phyloP scores from a whole-genome alignment of 2,329 filamentous ascomycete genomes.

The Colletotrichum orchidophilum region DNA sequence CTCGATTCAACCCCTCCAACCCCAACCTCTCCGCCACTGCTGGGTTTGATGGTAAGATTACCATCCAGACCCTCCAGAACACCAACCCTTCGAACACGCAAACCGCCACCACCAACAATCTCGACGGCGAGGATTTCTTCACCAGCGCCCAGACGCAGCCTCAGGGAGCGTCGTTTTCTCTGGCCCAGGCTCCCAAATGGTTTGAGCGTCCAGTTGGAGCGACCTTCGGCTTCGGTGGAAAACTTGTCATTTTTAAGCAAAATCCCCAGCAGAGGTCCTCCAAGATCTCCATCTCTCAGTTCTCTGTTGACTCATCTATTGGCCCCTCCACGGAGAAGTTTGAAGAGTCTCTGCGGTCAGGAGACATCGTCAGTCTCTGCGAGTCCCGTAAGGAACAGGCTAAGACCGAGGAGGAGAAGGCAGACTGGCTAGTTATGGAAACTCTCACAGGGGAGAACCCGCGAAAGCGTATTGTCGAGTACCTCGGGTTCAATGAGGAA shows the following conservation, averaged over 20 bases:
- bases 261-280: constrained; percentile 70
- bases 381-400: constrained; percentile 79
- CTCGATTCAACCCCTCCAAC: constrained; percentile 92
- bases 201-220: constrained; percentile 84
- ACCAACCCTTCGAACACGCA: constrained; percentile 83
- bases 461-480: constrained; percentile 86
- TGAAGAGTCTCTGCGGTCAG: constrained; percentile 80
- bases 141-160: constrained; percentile 91
- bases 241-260: constrained; percentile 80
- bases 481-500: constrained; percentile 85
- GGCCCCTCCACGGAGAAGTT: constrained; percentile 88
- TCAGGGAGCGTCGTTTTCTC: constrained; percentile 87
- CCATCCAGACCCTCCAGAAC: constrained; percentile 92
- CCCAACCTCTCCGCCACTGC: constrained; percentile 93
- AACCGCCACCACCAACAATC: constrained; percentile 69
- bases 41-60: constrained; percentile 96
- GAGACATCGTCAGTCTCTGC: constrained; percentile 82
- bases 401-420: constrained; percentile 89
- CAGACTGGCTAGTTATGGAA: constrained; percentile 95
- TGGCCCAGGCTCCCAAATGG: constrained; percentile 90
- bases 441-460: constrained; percentile 86
- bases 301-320: constrained; percentile 86
- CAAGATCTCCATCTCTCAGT: constrained; percentile 85
- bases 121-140: constrained; percentile 97
- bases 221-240: constrained; percentile 95